Percentiles rank a stretch among this genome's conserved stretches.
Evolutionary conservation across 208 protist genomes (phyloP).

Genomic region (Trypanosoma mega): DNA sequence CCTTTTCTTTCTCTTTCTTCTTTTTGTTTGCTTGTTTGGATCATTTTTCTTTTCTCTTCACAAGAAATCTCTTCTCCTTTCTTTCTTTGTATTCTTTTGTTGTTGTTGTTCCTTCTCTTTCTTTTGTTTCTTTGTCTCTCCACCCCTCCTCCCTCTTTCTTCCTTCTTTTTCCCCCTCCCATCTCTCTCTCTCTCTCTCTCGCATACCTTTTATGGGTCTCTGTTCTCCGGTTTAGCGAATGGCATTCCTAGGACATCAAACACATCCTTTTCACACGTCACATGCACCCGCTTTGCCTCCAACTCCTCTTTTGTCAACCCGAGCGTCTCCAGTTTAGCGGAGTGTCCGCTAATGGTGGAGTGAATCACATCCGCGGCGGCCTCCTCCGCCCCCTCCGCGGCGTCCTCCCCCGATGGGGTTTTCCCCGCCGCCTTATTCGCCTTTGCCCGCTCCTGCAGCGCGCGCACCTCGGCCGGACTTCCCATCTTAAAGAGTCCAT

Average conservation of each 20-base stretch:
- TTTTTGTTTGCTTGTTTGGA: too few relatives aligned
- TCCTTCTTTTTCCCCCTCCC: slow-evolving; percentile 4
- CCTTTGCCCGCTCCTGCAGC: slow-evolving; percentile 72
- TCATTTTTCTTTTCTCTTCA: too few relatives aligned
- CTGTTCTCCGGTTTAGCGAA: slow-evolving; percentile 86
- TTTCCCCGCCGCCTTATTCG: slow-evolving; percentile 57
- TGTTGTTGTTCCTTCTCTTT: too few relatives aligned
- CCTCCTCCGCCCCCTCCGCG: slow-evolving; percentile 11
- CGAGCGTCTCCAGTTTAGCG: slow-evolving; percentile 58
- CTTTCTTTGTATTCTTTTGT: too few relatives aligned
- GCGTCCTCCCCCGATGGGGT: not conserved
- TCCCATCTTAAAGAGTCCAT: slow-evolving; percentile 84
- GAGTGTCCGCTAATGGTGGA: slow-evolving; percentile 32
- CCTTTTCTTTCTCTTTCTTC: too few relatives aligned
- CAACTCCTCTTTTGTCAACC: slow-evolving; percentile 79
- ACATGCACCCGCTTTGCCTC: slow-evolving; percentile 82
- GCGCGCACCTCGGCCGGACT: slow-evolving; percentile 77
- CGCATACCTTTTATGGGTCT: slow-evolving; percentile 51
- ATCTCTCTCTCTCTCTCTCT: slow-evolving; percentile 6
- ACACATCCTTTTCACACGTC: slow-evolving; percentile 81
- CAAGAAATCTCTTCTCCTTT: too few relatives aligned
- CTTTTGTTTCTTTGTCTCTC: not conserved
- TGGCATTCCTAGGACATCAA: slow-evolving; percentile 85
- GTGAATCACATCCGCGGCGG: slow-evolving; percentile 15
- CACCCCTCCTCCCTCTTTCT: not conserved